phyloP scores from a whole-genome alignment of 2,329 filamentous ascomycete genomes.

The Alternaria incomplexa region DNA sequence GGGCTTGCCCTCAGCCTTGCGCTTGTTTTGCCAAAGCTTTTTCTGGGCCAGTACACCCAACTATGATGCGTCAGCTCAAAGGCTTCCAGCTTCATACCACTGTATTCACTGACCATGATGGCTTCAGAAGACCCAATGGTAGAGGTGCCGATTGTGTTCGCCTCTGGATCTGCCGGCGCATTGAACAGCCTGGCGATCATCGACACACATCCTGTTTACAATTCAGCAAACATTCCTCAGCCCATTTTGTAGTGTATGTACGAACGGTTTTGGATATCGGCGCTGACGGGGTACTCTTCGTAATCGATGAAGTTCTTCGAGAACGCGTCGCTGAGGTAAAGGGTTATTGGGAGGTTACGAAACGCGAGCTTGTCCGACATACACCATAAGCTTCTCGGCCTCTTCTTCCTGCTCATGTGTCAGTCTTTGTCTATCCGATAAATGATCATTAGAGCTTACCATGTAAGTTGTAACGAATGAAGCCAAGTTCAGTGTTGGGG shows the following conservation, averaged over 20 bases:
- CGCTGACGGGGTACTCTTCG: conserved; percentile 58
- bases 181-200: conserved; percentile 82
- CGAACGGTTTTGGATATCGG: conserved; percentile 74
- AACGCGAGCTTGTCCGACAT: conserved; percentile 51
- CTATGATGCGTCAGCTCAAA: conserved; percentile 37
- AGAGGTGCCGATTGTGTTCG: conserved; percentile 80
- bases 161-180: conserved; percentile 66
- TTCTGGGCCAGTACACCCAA: conserved; percentile 89
- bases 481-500: conserved; percentile 68
- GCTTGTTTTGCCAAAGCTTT: conserved; percentile 88
- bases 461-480: conserved; percentile 97
- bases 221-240: conserved; percentile 54
- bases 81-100: neutral
- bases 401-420: conserved; percentile 74
- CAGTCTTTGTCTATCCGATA: conserved; percentile 34
- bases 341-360: conserved; percentile 5
- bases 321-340: conserved; percentile 67
- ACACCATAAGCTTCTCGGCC: conserved; percentile 90
- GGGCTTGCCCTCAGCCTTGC: conserved; percentile 81
- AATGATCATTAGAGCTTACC: conserved; percentile 55
- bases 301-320: conserved; percentile 82
- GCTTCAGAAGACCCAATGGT: conserved; percentile 89
- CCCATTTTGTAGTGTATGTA: conserved; percentile 79
- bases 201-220: conserved; percentile 43
- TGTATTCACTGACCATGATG: conserved; percentile 54